A percentile compares a stretch with the other conserved stretches of the same genome.
These are phyloP conservation scores for Salvia sclarea DNA, from an alignment of 305 asterid species.

Conservation along the genomic window DNA sequence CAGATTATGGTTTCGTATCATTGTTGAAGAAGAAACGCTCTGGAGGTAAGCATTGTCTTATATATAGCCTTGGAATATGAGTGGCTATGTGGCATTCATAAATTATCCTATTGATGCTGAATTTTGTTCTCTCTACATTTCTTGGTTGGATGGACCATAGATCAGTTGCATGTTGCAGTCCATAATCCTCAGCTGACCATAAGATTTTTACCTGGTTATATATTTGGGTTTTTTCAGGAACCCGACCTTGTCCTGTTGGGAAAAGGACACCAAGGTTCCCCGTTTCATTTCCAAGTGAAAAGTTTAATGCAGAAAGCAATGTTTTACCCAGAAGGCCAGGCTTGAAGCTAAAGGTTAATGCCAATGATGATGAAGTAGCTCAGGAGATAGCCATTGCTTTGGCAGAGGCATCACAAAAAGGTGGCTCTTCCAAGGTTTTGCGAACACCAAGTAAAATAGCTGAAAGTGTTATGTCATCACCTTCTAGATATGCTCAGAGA, in stretches of 20 bases:
- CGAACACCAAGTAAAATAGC: constrained; percentile 65
- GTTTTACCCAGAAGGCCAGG: constrained; percentile 62
- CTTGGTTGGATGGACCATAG: constrained; percentile 23
- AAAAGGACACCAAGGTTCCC: constrained; percentile 94
- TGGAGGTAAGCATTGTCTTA: constrained; percentile 53
- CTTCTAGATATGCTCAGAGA: constrained; percentile 52
- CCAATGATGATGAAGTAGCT: constrained; percentile 76
- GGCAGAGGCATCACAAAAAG: constrained; percentile 87
- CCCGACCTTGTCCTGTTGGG: constrained; percentile 77
- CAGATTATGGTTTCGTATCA: constrained; percentile 55
- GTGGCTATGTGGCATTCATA: constrained; percentile 1
- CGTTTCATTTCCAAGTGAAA: constrained; percentile 64
- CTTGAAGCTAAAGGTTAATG: constrained; percentile 56
- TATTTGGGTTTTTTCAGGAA: constrained; percentile 53
- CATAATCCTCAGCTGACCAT: constrained; percentile 22
- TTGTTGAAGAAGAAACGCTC: constrained; percentile 76
- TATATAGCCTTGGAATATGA: constrained; percentile 25
- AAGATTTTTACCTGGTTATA: constrained; percentile 31
- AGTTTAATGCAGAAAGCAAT: constrained; percentile 45
- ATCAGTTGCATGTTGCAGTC: constrained; percentile 15
- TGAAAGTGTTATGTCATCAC: constrained; percentile 63
- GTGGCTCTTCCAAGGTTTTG: constrained; percentile 75
- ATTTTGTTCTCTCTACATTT: constrained; percentile 13
- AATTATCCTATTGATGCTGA: constrained; percentile 9
- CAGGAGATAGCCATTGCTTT: constrained; percentile 81